A percentile compares a stretch with the other conserved stretches of the same genome.
These are phyloP conservation scores for Fusarium veterinarium DNA, from an alignment of 2,329 filamentous ascomycete genomes.

Conservation along the genomic window DNA sequence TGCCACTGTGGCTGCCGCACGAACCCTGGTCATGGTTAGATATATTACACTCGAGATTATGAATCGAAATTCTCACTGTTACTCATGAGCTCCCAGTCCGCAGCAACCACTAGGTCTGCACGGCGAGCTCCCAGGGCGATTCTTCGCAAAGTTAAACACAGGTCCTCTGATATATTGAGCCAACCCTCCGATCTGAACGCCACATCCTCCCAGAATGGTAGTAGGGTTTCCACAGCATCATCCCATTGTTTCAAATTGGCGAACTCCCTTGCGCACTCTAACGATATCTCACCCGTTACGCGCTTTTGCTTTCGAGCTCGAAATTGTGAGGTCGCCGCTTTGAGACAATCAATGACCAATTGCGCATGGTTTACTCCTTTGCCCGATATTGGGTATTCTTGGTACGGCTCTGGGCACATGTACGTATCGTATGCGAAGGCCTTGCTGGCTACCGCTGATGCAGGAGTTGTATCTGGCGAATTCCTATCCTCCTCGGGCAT, in stretches of 20 bases:
- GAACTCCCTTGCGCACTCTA: conserved; percentile 69
- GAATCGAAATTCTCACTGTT: conserved; percentile 57
- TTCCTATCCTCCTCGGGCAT: conserved; percentile 70
- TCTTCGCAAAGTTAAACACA: conserved; percentile 70
- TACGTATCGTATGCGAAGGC: conserved; percentile 73
- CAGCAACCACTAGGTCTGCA: conserved; percentile 67
- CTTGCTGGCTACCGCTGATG: conserved; percentile 60
- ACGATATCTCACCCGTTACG: conserved; percentile 64
- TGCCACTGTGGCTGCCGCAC: conserved; percentile 66
- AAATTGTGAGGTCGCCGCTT: conserved; percentile 65
- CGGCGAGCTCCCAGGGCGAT: conserved; percentile 65
- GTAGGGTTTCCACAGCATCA: conserved; percentile 64
- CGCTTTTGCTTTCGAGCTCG: conserved; percentile 64
- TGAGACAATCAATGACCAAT: conserved; percentile 65
- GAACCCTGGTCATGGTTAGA: conserved; percentile 58
- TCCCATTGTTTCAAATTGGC: conserved; percentile 63
- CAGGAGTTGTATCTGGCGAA: conserved; percentile 60
- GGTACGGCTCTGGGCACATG: conserved; percentile 71
- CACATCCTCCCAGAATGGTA: conserved; percentile 68
- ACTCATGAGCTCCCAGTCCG: conserved; percentile 74
- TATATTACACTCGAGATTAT: neutral
- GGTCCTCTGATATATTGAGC: conserved; percentile 68
- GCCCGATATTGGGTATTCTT: conserved; percentile 66
- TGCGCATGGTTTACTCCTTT: conserved; percentile 65
- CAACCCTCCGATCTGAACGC: conserved; percentile 69